Base-by-base conservation (phyloP, 2,329 filamentous ascomycete species). In the Fonsecaea pedrosoi region DNA sequence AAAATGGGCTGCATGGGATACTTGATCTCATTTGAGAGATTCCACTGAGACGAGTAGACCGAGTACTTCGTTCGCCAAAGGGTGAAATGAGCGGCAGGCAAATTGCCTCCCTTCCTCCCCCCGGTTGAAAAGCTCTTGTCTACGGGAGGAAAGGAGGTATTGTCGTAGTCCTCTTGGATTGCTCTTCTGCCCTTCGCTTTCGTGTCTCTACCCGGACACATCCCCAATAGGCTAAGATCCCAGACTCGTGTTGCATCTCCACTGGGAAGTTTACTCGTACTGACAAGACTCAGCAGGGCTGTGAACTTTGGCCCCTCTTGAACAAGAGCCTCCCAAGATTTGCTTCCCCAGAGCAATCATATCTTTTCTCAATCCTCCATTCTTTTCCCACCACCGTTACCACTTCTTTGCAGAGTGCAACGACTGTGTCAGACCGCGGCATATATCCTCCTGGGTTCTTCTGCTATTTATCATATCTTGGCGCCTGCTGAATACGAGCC, bases 291-390 rank as follows among this genome's bases (percentile, higher is more conserved):
- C 55, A 42, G 32, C 35, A 37, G 37, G 48, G 18, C 45, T 30
- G 10, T 42, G 35, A 38, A 38, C 8, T 57, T 56, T 50, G 53
- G 38, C 60, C 53, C 53, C 53, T 64, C 60, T 56, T 25, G 35
- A 42, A 40, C 21, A 60, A 68, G 62, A 65, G 62, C 50, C 59
- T 60, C 62, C 59, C 58, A 63, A 65, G 62, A 60, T 48, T 55
- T 59, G 55, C 35, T 54, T 55, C 35, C 34, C 54, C 55, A 34
- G 62, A 55, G 38, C 61, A 56, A 60, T 64, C 55, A 62, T 58
- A 59, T 65, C 48, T 30, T 58, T 18, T 32, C 54, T 55, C 66
- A 37, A 65, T 54, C 58, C 66, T 60, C 56, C 50, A 30, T 62
- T 42, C 61, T 21, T 61, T 38, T 35, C 21, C 37, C 55, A 53